Base-by-base conservation (phyloP, 495 filamentous ascomycete genomes). In the Tuber aestivum region DNA sequence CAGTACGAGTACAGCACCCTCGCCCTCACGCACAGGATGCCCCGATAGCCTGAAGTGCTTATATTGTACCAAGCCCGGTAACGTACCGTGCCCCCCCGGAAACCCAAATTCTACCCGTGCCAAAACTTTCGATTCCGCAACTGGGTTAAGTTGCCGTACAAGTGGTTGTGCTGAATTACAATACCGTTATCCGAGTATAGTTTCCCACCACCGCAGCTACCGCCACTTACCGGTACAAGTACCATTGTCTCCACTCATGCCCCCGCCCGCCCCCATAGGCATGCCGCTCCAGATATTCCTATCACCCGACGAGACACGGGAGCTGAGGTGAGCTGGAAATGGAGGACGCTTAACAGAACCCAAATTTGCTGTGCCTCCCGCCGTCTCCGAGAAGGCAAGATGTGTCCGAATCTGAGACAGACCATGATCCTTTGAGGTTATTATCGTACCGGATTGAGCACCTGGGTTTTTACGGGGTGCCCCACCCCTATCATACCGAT, bases 341-440 rank as follows among this genome's bases (percentile, higher is more conserved):
- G 50, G 50, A 27, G 50, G 23, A 12, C 23, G 14, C 14, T 12
- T 3, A 18, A n/a, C 27, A 10, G 14, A 35, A 35, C 4, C 56
- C 5, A 65, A 65, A 65, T 65, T 65, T 65, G 27, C n/a, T 35
- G 12, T 35, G 56, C 56, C 16, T 14, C 27, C 56, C 32, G n/a
- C 56, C 56, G 56, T 65, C 32, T 8, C 56, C 27, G 56, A 4
- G 56, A 65, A 16, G 56, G 4, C 3, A n/a, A 18, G 35, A 65
- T 35, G 56, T 27, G 27, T 65, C 56, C 56, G 56, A 65, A 65
- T 65, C 56, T 65, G 56, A 65, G 56, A 65, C 56, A 20, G 56
- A 65, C n/a, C 56, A 35, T 35, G 56, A 35, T 65, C 56, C 56
- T 65, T 35, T 35, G 56, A 65, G 56, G 56, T 35, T 35, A 65